These are phyloP conservation scores for Xylaria polymorpha DNA, from an alignment of 2,329 filamentous ascomycete genomes.

Conservation along the genomic window DNA sequence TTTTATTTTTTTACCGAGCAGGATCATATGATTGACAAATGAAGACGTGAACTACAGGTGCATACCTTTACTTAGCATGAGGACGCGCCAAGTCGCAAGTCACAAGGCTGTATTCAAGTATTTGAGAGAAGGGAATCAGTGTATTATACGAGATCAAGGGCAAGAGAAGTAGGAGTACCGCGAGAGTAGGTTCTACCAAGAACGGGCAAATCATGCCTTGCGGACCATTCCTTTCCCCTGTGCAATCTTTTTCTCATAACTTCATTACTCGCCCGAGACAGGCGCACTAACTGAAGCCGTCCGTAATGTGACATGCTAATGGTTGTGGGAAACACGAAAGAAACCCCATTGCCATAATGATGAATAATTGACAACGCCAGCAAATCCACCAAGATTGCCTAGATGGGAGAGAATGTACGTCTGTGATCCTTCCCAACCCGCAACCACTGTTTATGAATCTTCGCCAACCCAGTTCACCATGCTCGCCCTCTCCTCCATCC, in stretches of 20 bases:
- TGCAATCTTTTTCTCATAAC: conserved; percentile 39
- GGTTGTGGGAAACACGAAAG: conserved; percentile 16
- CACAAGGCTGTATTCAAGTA: background rate
- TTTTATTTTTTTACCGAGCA: background rate
- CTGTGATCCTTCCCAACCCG: conserved; percentile 38
- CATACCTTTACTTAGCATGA: background rate
- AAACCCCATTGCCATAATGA: conserved; percentile 43
- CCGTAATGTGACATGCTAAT: conserved; percentile 39
- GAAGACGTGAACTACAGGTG: background rate
- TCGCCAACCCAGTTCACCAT: conserved; percentile 9
- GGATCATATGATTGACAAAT: background rate
- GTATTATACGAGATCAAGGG: conserved; percentile 37
- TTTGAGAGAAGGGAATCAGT: conserved; percentile 26
- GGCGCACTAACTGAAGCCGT: conserved; percentile 38
- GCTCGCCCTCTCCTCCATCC: conserved; percentile 1
- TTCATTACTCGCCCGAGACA: conserved; percentile 39
- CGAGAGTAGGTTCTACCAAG: conserved; percentile 5
- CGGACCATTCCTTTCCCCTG: conserved; percentile 34
- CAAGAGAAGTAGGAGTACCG: conserved; percentile 23
- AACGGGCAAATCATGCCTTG: conserved; percentile 14
- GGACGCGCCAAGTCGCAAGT: background rate
- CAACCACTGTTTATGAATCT: conserved; percentile 39
- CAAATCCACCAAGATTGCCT: conserved; percentile 45
- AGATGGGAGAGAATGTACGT: conserved; percentile 41
- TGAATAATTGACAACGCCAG: conserved; percentile 44